phyloP scores from a whole-genome alignment of 768 basidiomycete genomes.

The Gymnopilus dilepis region DNA sequence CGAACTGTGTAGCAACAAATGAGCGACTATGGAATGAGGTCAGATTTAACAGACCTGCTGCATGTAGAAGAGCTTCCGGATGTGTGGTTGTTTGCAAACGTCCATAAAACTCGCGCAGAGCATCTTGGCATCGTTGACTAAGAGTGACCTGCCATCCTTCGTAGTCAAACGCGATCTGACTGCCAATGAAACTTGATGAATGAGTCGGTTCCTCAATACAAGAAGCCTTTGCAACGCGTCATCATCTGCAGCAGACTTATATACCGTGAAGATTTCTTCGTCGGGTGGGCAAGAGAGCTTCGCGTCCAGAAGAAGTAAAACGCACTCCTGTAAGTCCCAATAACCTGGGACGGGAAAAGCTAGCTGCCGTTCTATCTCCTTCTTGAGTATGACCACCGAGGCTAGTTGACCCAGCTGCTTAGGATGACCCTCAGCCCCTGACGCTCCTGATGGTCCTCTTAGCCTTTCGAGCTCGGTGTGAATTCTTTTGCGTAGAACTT shows the following conservation, averaged over 20 bases:
- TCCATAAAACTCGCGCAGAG: constrained; percentile 51
- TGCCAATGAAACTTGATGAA: constrained; percentile 39
- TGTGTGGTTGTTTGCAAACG: constrained; percentile 45
- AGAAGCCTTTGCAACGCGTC: constrained; percentile 33
- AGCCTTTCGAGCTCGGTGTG: constrained; percentile 40
- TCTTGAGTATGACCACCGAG: constrained; percentile 48
- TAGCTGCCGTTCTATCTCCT: constrained; percentile 47
- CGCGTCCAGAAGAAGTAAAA: constrained; percentile 31
- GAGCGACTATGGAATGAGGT: neutral
- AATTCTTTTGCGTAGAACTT: constrained; percentile 44
- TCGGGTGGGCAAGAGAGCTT: constrained; percentile 39
- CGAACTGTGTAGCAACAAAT: constrained; percentile 40
- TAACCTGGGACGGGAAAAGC: constrained; percentile 54
- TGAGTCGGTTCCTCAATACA: constrained; percentile 37
- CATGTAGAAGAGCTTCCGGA: constrained; percentile 58
- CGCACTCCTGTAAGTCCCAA: constrained; percentile 52
- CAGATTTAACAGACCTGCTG: constrained; percentile 45
- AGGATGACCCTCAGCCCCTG: constrained; percentile 29
- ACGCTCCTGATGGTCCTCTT: constrained; percentile 32
- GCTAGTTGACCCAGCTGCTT: constrained; percentile 50
- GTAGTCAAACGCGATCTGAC: constrained; percentile 36
- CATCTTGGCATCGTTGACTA: constrained; percentile 49
- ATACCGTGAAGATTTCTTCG: constrained; percentile 42
- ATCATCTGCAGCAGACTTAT: constrained; percentile 24
- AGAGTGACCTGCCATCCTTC: constrained; percentile 30